Evolutionary conservation across 345 rosid species (phyloP).

Genomic region (Syzygium aqueum): DNA sequence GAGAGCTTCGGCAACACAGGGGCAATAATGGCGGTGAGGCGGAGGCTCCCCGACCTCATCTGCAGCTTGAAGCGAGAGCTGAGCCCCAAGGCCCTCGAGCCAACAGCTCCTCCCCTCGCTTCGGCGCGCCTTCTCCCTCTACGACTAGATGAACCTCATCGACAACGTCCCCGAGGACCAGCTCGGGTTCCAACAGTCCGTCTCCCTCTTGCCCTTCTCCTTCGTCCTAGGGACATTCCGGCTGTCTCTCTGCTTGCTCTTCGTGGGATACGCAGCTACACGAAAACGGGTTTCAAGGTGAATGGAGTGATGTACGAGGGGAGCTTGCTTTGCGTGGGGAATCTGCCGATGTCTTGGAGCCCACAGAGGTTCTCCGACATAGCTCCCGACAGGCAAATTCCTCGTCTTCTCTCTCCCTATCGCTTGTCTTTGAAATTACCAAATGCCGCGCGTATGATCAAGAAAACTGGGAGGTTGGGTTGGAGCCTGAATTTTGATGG

Average conservation of each 20-base stretch:
- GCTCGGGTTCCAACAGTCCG: slow-evolving; percentile 71
- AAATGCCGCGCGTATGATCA: neutral
- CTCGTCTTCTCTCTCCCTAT: neutral
- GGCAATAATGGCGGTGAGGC: slow-evolving; percentile 41
- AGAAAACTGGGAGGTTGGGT: neutral
- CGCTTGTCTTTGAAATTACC: neutral
- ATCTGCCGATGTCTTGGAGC: slow-evolving; percentile 74
- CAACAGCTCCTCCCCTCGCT: slow-evolving; percentile 56
- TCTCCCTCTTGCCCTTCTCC: neutral
- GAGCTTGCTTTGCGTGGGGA: slow-evolving; percentile 84
- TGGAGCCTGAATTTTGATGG: neutral
- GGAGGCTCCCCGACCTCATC: slow-evolving; percentile 50
- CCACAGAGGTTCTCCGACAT: slow-evolving; percentile 62
- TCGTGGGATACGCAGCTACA: slow-evolving; percentile 28
- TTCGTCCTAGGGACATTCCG: too few relatives aligned
- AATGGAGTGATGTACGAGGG: slow-evolving; percentile 76
- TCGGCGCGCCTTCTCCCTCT: slow-evolving; percentile 81
- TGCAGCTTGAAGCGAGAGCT: slow-evolving; percentile 27
- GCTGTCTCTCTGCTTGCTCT: neutral
- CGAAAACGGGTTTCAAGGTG: slow-evolving; percentile 72
- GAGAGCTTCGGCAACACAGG: neutral
- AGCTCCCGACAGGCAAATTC: slow-evolving; percentile 56
- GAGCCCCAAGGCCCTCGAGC: slow-evolving; percentile 5
- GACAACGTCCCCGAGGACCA: slow-evolving; percentile 86
- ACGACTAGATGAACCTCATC: slow-evolving; percentile 89